Evolutionary conservation across 2,329 filamentous ascomycete species (phyloP).

Genomic region (Emericellopsis atlantica): DNA sequence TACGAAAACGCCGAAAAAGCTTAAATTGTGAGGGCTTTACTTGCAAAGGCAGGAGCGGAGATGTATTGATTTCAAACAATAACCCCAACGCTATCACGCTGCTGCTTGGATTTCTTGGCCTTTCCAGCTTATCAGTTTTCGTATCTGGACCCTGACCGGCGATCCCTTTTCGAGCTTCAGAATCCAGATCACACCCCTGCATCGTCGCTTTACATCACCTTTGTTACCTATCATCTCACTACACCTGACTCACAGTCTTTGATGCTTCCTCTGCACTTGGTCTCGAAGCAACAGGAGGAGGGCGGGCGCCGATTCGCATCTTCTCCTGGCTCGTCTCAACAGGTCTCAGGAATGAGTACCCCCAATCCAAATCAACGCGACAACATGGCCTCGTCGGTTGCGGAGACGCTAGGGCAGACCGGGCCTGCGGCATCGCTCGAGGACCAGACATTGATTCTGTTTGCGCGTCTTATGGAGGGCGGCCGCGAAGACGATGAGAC

Average conservation of each 20-base stretch:
- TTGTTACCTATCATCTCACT: neutral
- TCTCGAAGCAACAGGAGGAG: neutral
- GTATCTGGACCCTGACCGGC: too few species aligned
- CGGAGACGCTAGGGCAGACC: slow-evolving; percentile 17
- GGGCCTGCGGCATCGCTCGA: slow-evolving; percentile 25
- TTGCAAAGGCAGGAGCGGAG: too few species aligned
- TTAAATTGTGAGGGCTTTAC: too few species aligned
- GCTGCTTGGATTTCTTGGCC: too few species aligned
- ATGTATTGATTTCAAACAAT: too few species aligned
- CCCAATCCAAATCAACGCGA: neutral
- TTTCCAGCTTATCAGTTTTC: too few species aligned
- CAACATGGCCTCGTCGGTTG: slow-evolving; percentile 18
- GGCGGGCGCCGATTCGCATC: too few species aligned
- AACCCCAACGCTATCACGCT: too few species aligned
- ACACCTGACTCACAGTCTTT: neutral
- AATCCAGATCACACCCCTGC: too few species aligned
- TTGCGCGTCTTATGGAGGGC: slow-evolving; percentile 83
- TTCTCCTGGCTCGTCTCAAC: neutral
- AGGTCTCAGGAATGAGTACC: neutral
- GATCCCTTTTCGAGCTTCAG: too few species aligned
- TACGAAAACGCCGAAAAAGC: too few species aligned
- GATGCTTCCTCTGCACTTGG: neutral
- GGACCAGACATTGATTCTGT: slow-evolving; percentile 62
- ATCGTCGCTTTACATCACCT: too few species aligned
- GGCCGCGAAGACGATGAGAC: slow-evolving; percentile 71